These are phyloP conservation scores for Ulmus americana DNA, from an alignment of 331 rosid species.

Conservation along the genomic window DNA sequence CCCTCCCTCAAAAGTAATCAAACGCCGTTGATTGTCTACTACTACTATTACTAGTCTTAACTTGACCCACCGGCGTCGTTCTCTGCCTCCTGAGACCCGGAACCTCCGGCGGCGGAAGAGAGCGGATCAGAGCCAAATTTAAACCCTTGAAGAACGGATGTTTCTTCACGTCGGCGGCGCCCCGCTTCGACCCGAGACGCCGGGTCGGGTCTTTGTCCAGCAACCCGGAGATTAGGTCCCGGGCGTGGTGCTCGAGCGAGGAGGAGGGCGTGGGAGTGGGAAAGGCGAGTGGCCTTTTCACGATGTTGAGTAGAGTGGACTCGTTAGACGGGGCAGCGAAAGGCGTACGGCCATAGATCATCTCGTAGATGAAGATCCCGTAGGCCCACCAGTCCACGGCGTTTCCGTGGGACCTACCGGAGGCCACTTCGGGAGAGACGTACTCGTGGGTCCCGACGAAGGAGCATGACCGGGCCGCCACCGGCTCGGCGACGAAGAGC, in stretches of 20 bases:
- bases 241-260: slow-evolving; percentile 70
- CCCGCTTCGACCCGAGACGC: slow-evolving; percentile 88
- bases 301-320: slow-evolving; percentile 52
- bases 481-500: slow-evolving; percentile 91
- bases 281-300: slow-evolving; percentile 52
- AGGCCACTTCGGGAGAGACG: slow-evolving; percentile 89
- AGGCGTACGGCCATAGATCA: slow-evolving; percentile 83
- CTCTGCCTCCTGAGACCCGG: slow-evolving; percentile 38
- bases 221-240: slow-evolving; percentile 47
- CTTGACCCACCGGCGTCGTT: slow-evolving; percentile 36
- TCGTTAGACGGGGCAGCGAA: slow-evolving; percentile 73
- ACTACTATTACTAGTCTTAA: not conserved
- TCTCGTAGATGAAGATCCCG: slow-evolving; percentile 77
- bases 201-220: slow-evolving; percentile 60
- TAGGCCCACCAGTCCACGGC: slow-evolving; percentile 99
- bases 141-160: slow-evolving; percentile 69
- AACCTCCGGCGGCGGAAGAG: slow-evolving; percentile 61
- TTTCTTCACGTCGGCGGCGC: slow-evolving; percentile 78
- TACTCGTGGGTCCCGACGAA: slow-evolving; percentile 96
- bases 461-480: slow-evolving; percentile 67
- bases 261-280: slow-evolving; percentile 43
- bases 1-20: slow-evolving; percentile 51
- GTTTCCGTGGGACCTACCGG: slow-evolving; percentile 89
- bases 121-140: slow-evolving; percentile 65
- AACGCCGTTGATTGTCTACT: slow-evolving; percentile 37